phyloP scores from a whole-genome alignment of 768 basidiomycete genomes.

The Boletus patriciae region DNA sequence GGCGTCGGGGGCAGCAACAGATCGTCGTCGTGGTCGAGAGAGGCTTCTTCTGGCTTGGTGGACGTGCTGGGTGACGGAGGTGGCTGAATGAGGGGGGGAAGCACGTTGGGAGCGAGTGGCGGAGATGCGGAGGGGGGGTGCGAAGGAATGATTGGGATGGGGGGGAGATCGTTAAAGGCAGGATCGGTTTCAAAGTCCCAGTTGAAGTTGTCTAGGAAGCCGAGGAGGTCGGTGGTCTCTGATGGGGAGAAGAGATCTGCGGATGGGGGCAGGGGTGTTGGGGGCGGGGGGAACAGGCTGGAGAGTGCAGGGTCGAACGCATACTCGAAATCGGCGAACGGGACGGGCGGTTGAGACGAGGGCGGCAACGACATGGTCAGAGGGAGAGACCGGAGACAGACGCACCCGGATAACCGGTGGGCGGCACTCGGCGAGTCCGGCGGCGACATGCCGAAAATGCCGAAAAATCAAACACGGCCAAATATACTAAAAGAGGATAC shows the following conservation, averaged over 20 bases:
- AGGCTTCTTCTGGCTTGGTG: slow-evolving; percentile 5
- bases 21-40: slow-evolving; percentile 12
- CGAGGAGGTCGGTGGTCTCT: slow-evolving; percentile 76
- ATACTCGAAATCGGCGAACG: slow-evolving; percentile 71
- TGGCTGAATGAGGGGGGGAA: slow-evolving; percentile 1
- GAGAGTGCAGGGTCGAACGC: slow-evolving; percentile 63
- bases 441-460: slow-evolving; percentile 19
- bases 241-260: slow-evolving; percentile 76
- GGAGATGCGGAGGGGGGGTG: slow-evolving; percentile 1
- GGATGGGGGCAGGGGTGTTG: slow-evolving; percentile 64
- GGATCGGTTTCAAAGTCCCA: slow-evolving; percentile 59
- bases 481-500: slow-evolving; percentile 28
- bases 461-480: slow-evolving; percentile 28
- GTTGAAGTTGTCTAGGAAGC: slow-evolving; percentile 80
- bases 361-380: slow-evolving; percentile 30
- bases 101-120: background rate
- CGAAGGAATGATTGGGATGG: slow-evolving; percentile 1
- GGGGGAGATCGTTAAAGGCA: slow-evolving; percentile 13
- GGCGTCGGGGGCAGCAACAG: slow-evolving; percentile 6
- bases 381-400: slow-evolving; percentile 14
- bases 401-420: slow-evolving; percentile 26
- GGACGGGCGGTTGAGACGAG: slow-evolving; percentile 48
- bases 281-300: slow-evolving; percentile 55
- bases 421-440: slow-evolving; percentile 3
- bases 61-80: slow-evolving; percentile 7